Base-by-base conservation (phyloP, 176 grass and related monocot species). In the Oryza nivara region DNA sequence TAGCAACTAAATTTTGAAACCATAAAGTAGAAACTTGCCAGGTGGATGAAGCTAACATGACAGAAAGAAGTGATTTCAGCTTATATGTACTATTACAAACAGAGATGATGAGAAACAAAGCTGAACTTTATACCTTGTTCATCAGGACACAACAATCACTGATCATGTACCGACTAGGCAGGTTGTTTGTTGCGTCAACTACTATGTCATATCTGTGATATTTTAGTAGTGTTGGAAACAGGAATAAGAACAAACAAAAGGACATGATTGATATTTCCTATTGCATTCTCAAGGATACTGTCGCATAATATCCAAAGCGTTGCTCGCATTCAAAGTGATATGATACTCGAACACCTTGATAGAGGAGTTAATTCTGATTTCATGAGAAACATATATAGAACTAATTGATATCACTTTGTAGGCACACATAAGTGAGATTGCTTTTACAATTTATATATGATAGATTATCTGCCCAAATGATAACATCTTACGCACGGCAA, bases 131-230 rank as follows among this genome's bases (percentile, higher is more conserved):
- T 90, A 98, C 96, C 92, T 98, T 98, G 48, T 92, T 82, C 41
- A 98, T 67, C 46, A 98, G 73, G 70, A 93, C 91, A 90, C 96
- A 98, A 49, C 93, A 98, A 85, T 98, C 96, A 75, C 80, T 98
- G 78, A 98, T 93, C 96, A 98, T 93, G 84, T 98, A 98, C 48
- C 96, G 81, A 65, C 82, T 95, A 77, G 96, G 91, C 82, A 98
- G 91, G 72, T 95, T 95, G 71, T 98, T 91, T 0, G 96, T 98
- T 88, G 96, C 96, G 85, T 98, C 96, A 83, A 95, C 89, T 84
- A 98, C 85, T 67, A 93, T 68, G 67, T 93, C 96, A 85, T 95
- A 98, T 92, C 93, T 98, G 82, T 86, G 4, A 60, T 80, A 38
- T 88, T 82, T n/a, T 7, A 60, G 7, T 70, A 93, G 89, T 81